Evolutionary conservation across 371 early-diverging fungal genomes (phyloP).

Genomic region (Apophysomyces ossiformis): DNA sequence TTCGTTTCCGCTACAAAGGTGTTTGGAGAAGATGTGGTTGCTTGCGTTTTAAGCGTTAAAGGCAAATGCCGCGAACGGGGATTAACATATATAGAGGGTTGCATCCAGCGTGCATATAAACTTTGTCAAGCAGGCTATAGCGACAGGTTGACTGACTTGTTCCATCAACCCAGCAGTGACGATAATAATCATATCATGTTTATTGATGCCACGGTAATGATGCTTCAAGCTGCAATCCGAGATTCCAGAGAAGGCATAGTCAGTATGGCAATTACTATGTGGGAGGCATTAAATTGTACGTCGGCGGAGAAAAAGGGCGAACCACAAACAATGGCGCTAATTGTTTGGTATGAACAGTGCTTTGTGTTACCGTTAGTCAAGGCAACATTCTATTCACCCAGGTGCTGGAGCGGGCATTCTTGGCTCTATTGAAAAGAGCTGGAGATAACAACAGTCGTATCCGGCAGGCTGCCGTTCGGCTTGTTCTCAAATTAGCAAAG

Average conservation of each 20-base stretch:
- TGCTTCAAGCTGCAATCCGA: conserved; percentile 61
- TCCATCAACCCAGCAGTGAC: neutral
- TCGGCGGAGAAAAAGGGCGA: neutral
- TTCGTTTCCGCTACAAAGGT: conserved; percentile 49
- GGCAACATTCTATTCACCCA: neutral
- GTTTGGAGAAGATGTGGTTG: conserved; percentile 48
- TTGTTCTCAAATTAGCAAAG: conserved; percentile 56
- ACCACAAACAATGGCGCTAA: neutral
- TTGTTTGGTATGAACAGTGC: neutral
- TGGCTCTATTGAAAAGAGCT: conserved; percentile 54
- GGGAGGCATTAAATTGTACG: conserved; percentile 62
- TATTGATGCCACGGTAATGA: conserved; percentile 60
- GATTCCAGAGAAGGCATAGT: conserved; percentile 70
- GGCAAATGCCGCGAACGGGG: conserved; percentile 52
- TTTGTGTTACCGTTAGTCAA: neutral
- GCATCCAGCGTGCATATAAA: conserved; percentile 28
- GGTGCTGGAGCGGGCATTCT: conserved; percentile 48
- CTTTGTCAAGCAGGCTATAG: neutral
- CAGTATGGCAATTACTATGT: conserved; percentile 52
- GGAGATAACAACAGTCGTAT: conserved; percentile 64
- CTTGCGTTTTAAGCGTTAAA: conserved; percentile 51
- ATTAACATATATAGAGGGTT: conserved; percentile 34
- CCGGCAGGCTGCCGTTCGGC: conserved; percentile 43
- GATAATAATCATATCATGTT: conserved; percentile 23
- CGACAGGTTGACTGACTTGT: neutral